Evolutionary conservation across 2,329 filamentous ascomycete species (phyloP).

Genomic region (Epichloe bromicola): DNA sequence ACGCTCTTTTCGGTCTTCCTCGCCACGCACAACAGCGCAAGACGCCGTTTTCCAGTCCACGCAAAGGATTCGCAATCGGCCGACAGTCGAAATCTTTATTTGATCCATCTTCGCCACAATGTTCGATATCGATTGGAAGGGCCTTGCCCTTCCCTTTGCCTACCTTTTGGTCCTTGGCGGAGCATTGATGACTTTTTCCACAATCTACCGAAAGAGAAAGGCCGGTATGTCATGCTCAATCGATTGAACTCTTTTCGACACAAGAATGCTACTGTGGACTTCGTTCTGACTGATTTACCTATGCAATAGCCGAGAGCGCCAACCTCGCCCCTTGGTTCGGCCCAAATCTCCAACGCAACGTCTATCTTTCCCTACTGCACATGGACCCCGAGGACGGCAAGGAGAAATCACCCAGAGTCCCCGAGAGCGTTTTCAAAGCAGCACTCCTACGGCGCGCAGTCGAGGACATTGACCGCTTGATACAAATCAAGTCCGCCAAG

Average conservation of each 20-base stretch:
- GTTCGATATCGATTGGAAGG: conserved; percentile 56
- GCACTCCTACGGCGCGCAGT: conserved; percentile 79
- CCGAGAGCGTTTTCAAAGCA: conserved; percentile 75
- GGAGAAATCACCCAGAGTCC: conserved; percentile 57
- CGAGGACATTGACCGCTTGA: conserved; percentile 85
- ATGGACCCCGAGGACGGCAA: conserved; percentile 48
- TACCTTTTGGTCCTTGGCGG: conserved; percentile 81
- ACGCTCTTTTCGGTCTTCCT: not conserved
- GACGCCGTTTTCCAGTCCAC: not conserved
- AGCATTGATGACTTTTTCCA: conserved; percentile 83
- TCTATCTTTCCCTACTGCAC: conserved; percentile 88
- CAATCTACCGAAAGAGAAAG: conserved; percentile 86
- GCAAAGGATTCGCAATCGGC: not conserved
- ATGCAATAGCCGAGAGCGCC: conserved; percentile 52
- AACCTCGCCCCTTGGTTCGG: conserved; percentile 92
- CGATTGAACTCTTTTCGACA: not conserved
- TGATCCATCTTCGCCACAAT: not conserved
- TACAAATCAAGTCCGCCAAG: conserved; percentile 80
- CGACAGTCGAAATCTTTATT: not conserved
- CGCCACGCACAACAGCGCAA: not conserved
- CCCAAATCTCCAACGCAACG: conserved; percentile 77
- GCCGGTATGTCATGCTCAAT: conserved; percentile 42
- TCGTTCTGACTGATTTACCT: not conserved
- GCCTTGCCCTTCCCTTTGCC: conserved; percentile 73
- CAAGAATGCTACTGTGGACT: not conserved